phyloP scores from a whole-genome alignment of 2,329 filamentous ascomycete genomes.

The Sphaerulina musiva region DNA sequence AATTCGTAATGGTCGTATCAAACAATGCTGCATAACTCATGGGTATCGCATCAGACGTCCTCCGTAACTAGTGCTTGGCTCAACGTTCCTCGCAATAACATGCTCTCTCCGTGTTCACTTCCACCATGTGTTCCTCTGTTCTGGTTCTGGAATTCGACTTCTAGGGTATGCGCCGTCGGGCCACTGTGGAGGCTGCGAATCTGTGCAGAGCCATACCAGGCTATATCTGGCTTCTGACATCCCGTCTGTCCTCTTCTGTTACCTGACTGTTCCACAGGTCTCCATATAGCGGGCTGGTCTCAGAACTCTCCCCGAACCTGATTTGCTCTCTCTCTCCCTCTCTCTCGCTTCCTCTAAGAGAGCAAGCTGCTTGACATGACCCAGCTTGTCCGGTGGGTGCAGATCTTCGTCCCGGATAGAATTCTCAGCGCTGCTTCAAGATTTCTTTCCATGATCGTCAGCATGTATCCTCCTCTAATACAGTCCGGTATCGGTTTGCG shows the following conservation, averaged over 20 bases:
- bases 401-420: no score
- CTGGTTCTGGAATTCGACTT: background rate
- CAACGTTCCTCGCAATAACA: background rate
- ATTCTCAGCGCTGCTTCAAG: constrained; percentile 22
- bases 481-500: constrained; percentile 46
- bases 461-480: constrained; percentile 35
- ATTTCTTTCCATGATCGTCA: constrained; percentile 23
- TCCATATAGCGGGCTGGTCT: no score
- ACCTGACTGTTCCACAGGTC: no score
- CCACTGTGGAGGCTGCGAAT: background rate
- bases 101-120: background rate
- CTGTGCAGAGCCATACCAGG: background rate
- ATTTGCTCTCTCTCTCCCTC: no score
- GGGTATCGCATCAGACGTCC: constrained; percentile 5
- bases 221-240: no score
- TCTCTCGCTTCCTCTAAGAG: no score
- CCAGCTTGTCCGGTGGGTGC: no score
- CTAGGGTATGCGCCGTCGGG: background rate
- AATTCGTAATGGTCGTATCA: constrained; percentile 4
- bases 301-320: no score
- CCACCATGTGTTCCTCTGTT: background rate
- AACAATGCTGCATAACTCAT: constrained; percentile 9
- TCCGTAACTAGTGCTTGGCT: background rate
- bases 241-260: no score
- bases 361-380: no score